Percentiles rank a stretch among this genome's conserved stretches.
Evolutionary conservation across 768 basidiomycete genomes (phyloP).

Genomic region (Lactifluus subvellereus): DNA sequence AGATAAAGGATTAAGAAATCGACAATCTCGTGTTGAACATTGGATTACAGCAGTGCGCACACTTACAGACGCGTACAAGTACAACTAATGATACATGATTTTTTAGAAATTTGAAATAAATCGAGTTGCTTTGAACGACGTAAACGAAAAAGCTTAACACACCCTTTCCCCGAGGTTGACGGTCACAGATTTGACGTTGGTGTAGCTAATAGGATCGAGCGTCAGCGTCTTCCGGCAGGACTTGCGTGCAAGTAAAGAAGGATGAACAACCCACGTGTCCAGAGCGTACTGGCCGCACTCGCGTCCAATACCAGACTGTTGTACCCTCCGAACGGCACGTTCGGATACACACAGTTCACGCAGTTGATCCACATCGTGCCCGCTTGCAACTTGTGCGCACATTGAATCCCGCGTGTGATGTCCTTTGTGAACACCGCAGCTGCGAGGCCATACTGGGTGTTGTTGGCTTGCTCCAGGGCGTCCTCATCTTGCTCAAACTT

Average conservation of each 20-base stretch:
- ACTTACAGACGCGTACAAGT: neutral
- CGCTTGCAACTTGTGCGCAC: conserved; percentile 70
- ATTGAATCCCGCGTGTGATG: conserved; percentile 64
- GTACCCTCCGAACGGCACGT: conserved; percentile 60
- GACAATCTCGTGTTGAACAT: neutral
- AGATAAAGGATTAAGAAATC: too few relatives aligned
- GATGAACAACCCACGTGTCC: conserved; percentile 25
- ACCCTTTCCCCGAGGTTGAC: conserved; percentile 18
- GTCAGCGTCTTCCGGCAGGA: neutral
- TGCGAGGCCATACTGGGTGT: conserved; percentile 82
- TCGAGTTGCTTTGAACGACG: neutral
- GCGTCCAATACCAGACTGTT: conserved; percentile 67
- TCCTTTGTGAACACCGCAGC: conserved; percentile 81
- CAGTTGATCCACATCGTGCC: conserved; percentile 73
- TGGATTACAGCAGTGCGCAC: neutral
- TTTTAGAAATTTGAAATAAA: neutral
- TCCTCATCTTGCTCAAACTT: conserved; percentile 62
- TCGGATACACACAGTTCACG: conserved; percentile 34
- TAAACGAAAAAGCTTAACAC: neutral
- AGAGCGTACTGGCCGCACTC: conserved; percentile 55
- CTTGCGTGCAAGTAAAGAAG: too few relatives aligned
- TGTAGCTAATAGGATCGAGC: conserved; percentile 12
- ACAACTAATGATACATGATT: neutral
- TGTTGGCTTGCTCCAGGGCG: conserved; percentile 71
- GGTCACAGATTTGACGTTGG: conserved; percentile 21